Percentiles rank a stretch among this genome's conserved stretches.
Evolutionary conservation across 768 basidiomycete species (phyloP).

Genomic region (Thelephora aurantiotincta): DNA sequence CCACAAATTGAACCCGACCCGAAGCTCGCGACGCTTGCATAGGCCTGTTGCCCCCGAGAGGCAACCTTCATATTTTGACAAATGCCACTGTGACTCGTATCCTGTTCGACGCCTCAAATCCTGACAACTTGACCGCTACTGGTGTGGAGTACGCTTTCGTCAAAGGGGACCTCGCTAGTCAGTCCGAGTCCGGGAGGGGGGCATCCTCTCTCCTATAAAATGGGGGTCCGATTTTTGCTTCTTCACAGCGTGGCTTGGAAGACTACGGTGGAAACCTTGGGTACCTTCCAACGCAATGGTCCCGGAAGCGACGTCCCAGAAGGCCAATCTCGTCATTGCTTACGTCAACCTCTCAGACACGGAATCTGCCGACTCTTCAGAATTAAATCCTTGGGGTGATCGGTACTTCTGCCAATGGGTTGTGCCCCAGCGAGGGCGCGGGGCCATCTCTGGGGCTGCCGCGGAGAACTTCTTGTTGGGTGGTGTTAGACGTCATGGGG

Average conservation of each 20-base stretch:
- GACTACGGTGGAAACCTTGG: conserved; percentile 24
- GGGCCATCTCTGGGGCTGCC: conserved; percentile 34
- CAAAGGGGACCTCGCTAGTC: conserved; percentile 21
- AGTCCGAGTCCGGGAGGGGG: conserved; percentile 44
- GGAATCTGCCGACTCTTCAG: conserved; percentile 21
- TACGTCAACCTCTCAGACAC: conserved; percentile 40
- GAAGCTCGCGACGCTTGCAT: conserved; percentile 52
- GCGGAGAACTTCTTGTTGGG: conserved; percentile 24
- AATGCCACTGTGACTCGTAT: conserved; percentile 46
- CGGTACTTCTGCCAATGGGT: conserved; percentile 17
- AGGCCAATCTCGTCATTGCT: conserved; percentile 23
- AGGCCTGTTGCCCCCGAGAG: conserved; percentile 45
- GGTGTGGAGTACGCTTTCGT: conserved; percentile 42
- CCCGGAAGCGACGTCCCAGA: too few species aligned
- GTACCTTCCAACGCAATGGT: conserved; percentile 19
- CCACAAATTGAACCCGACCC: conserved; percentile 45
- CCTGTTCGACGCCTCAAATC: conserved; percentile 19
- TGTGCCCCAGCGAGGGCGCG: conserved; percentile 29
- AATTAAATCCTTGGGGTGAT: conserved; percentile 19
- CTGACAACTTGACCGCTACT: conserved; percentile 24
- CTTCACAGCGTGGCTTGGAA: conserved; percentile 16
- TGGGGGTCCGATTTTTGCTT: neutral
- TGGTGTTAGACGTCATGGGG: conserved; percentile 40
- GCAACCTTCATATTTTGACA: conserved; percentile 49
- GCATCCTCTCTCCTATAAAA: conserved; percentile 34